Evolutionary conservation across 2,329 filamentous ascomycete genomes (phyloP).

Genomic region (Graphiopsis chlorocephala): DNA sequence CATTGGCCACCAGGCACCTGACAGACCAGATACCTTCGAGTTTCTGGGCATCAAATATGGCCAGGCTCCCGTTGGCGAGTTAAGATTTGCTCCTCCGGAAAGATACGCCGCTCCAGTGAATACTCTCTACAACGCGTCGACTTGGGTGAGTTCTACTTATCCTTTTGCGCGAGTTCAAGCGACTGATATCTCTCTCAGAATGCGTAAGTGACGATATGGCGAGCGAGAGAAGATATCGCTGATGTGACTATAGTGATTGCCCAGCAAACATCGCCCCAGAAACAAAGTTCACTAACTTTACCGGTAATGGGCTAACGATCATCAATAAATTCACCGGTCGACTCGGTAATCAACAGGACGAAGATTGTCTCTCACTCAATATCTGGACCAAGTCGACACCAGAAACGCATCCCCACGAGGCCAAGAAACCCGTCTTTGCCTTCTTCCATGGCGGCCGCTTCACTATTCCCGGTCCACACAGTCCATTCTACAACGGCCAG

Average conservation of each 20-base stretch:
- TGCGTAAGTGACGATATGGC: neutral
- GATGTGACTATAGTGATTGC: constrained; percentile 13
- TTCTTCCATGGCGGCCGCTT: constrained; percentile 45
- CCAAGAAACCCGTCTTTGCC: constrained; percentile 36
- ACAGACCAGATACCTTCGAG: constrained; percentile 17
- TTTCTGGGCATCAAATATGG: constrained; percentile 40
- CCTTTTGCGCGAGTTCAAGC: neutral
- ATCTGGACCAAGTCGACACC: constrained; percentile 34
- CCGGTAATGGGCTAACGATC: constrained; percentile 23
- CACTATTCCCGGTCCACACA: constrained; percentile 36
- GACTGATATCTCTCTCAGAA: neutral
- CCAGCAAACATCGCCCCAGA: constrained; percentile 22
- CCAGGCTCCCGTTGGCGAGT: constrained; percentile 33
- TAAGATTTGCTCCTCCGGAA: constrained; percentile 33
- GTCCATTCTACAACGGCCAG: constrained; percentile 38
- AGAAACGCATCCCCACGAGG: constrained; percentile 15
- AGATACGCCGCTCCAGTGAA: neutral
- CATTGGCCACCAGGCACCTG: neutral
- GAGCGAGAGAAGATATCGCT: neutral
- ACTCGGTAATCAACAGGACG: constrained; percentile 21
- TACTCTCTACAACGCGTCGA: constrained; percentile 15
- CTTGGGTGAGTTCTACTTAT: neutral
- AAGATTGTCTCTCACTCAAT: constrained; percentile 39
- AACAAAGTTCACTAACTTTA: constrained; percentile 27
- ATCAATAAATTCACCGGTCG: constrained; percentile 23